Evolutionary conservation across 495 filamentous ascomycete species (phyloP), one percentile per base, ranked within the genome.

Genomic region (Bryoglossum gracile): DNA sequence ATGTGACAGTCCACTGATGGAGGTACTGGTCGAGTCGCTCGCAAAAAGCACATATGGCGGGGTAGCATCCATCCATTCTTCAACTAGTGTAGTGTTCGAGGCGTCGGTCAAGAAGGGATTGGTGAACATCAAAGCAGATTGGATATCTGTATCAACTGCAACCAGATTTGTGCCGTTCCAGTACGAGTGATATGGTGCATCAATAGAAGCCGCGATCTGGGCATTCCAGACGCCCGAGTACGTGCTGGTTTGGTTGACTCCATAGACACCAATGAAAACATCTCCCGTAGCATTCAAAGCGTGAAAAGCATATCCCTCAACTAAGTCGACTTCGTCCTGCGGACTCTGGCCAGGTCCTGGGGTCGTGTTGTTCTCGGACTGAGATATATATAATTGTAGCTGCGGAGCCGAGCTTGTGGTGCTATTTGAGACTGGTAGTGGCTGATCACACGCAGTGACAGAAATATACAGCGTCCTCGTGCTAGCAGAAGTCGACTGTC

Each of bases 41-140:
- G 83, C 87, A 62, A 91, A 97, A 50, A 97, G 71, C 5, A 75
- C 79, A 60, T 84, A 94, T 5, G 86, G 84, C 9, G 78, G 75
- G 0, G 64, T 61, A 13, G 68, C 53, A n/a, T 66, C 66, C 74
- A 83, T 78, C 73, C 80, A 79, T 30, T 72, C 43, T 1, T 73
- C 49, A 46, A 73, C 72, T 21, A 72, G 60, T 0, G 59, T 48
- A 3, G 64, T 61, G 41, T 70, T 60, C 1, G 63, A 38, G 8
- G 65, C 60, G 10, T 74, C 60, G 1, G 76, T 65, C 8, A 87
- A 81, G 44, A 83, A 66, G 51, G 86, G 80, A 43, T 77, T 69
- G 1, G 92, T 90, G 19, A 86, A 78, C 8, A 97, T 66, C 24
- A 97, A 69, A 2, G 90, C 87, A 0, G 86, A 78, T 17, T 68